Evolutionary conservation across 1,139 yeast genomes (phyloP).

Genomic region (Pichia sp.): DNA sequence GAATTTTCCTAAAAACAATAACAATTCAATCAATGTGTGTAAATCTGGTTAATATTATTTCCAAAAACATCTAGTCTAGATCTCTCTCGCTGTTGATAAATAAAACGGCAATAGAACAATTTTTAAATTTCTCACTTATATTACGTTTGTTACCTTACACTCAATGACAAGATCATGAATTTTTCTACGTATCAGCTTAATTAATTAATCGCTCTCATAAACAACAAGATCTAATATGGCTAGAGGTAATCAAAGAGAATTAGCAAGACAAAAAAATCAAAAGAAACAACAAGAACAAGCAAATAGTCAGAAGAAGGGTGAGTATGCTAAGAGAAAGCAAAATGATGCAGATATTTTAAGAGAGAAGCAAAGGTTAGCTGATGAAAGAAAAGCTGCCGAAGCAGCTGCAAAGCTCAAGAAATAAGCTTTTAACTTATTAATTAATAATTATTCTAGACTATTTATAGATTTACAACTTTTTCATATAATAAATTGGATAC

Average conservation of each 20-base stretch:
- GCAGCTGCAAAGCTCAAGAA: slow-evolving; percentile 10
- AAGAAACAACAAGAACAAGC: slow-evolving; percentile 64
- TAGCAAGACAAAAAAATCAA: slow-evolving; percentile 80
- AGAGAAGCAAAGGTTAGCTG: slow-evolving; percentile 77
- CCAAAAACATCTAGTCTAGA: too few species aligned
- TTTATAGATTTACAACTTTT: too few species aligned
- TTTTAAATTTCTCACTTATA: too few species aligned
- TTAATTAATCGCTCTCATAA: neutral
- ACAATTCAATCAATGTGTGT: too few species aligned
- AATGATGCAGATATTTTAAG: slow-evolving; percentile 77
- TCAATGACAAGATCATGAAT: too few species aligned
- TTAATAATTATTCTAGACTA: too few species aligned
- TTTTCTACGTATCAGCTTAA: neutral
- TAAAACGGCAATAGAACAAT: too few species aligned
- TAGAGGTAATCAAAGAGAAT: slow-evolving; percentile 94
- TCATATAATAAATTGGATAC: too few species aligned
- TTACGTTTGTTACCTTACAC: too few species aligned
- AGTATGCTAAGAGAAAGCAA: slow-evolving; percentile 78
- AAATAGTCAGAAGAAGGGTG: slow-evolving; percentile 72
- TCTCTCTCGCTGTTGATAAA: too few species aligned
- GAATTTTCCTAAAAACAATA: too few species aligned
- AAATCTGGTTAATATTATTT: too few species aligned
- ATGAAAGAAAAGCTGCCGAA: slow-evolving; percentile 52
- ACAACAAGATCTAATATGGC: slow-evolving; percentile 46
- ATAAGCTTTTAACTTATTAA: neutral